Base-by-base conservation (phyloP, 495 filamentous ascomycete species). In the Podospora didyma region DNA sequence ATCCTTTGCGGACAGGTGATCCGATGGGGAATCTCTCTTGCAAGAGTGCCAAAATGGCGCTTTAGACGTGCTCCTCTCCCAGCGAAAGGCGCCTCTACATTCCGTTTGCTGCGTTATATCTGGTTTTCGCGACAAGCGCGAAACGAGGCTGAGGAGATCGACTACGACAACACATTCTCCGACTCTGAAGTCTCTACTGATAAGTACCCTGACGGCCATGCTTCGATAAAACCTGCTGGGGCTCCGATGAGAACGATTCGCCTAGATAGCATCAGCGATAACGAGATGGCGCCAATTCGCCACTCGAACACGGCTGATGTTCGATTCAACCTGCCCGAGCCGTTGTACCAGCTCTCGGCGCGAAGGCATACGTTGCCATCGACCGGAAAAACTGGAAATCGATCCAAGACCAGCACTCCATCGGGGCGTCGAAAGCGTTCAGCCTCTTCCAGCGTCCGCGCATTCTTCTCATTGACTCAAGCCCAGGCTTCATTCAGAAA, bases 1-100 rank as follows among this genome's bases (percentile, higher is more conserved):
- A 73, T 90, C 19, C 76, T 81, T 14, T 96, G 89, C 67, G 78
- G 80, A 39, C 82, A 86, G 47, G 80, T 93, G 16, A 83, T 97
- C n/a, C 82, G 77, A 67, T 96, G 89, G 89, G 90, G 87, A 35
- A 86, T 97, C 16, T 78, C 86, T 49, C 73, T 98, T 42, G 92
- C 93, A 17, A 78, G 95, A 41, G 89, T 98, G 35, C 94, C 94
- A 2, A 89, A 82, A 57, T 97, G 93, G 90, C 87, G 92, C 34
- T 92, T 97, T 60, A 82, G 85, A 58, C 83, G 85, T 19, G 69
- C 57, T 42, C 17, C 64, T 16, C 26, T 54, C 53, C 55, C 63
- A 2, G 51, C 61, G 39, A 73, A 63, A 64, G 59, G 54, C 19
- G 56, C 12, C 11, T 65, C 54, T 10, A 48, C 48, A 12, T 64